A percentile compares a stretch with the other conserved stretches of the same genome.
phyloP scores from a whole-genome alignment of 73 alveolate genomes.

The Paramecium primaurelia region DNA sequence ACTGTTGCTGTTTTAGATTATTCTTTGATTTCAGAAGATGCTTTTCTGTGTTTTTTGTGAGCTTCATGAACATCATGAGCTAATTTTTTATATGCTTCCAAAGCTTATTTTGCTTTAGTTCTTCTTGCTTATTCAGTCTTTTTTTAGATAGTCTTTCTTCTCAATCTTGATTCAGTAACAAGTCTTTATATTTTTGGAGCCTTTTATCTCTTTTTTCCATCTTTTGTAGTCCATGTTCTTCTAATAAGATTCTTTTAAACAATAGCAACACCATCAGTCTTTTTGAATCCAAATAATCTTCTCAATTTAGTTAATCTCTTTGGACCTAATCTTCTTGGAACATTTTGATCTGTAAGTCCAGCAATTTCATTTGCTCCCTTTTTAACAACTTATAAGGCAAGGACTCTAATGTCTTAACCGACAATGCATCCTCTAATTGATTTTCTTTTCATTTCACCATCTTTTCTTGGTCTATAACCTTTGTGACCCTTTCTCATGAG shows the following conservation, averaged over 20 bases:
- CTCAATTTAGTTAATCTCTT: slow-evolving; percentile 91
- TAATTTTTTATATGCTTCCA: background rate
- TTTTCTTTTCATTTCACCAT: slow-evolving; percentile 88
- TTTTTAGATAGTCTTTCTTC: slow-evolving; percentile 77
- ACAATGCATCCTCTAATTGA: slow-evolving; percentile 94
- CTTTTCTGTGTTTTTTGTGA: background rate
- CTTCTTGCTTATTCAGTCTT: background rate
- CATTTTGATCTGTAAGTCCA: slow-evolving; percentile 47
- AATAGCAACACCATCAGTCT: slow-evolving; percentile 68
- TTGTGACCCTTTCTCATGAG: slow-evolving; percentile 84
- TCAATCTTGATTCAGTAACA: slow-evolving; percentile 83
- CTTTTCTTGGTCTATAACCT: slow-evolving; percentile 87
- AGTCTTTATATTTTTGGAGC: slow-evolving; percentile 78
- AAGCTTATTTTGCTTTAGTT: background rate
- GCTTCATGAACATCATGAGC: background rate
- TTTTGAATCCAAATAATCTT: slow-evolving; percentile 87
- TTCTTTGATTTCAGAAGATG: background rate
- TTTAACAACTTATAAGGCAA: slow-evolving; percentile 80
- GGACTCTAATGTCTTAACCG: slow-evolving; percentile 89
- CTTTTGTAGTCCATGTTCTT: slow-evolving; percentile 72
- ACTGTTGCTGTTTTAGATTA: background rate
- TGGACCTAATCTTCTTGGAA: slow-evolving; percentile 94
- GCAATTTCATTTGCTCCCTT: slow-evolving; percentile 89
- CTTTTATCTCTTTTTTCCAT: slow-evolving; percentile 67
- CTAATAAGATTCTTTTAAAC: slow-evolving; percentile 71